Evolutionary conservation across 331 rosid species (phyloP), one percentile per base, ranked within the genome.

Genomic region (Arachis monticola): DNA sequence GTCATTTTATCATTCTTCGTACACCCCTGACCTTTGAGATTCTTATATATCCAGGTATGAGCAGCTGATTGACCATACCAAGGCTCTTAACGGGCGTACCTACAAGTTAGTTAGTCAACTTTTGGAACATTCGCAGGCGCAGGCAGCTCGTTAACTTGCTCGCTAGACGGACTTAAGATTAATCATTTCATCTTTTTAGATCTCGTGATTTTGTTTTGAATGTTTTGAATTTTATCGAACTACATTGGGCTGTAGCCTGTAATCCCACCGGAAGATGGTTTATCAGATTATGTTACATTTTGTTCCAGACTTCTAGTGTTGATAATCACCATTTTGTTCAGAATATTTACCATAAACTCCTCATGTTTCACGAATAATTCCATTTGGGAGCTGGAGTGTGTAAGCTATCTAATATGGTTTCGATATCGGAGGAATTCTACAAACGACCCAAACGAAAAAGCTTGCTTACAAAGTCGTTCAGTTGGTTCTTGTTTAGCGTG

Each of bases 51-150:
- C 11, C 90, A 89, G 95, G 88, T 83, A 89, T 63, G 97, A 91
- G 84, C 97, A 89, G 59, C 83, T 94, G 85, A 92, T 92, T 27
- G 97, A 94, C 80, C 97, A 94, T 77, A 82, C 97, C 5, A 92
- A 94, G 87, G 88, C 90, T 68, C 84, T 94, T 72, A 85, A 89
- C 2, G 97, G 91, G 30, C 99, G 97, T 6, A 94, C 99, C 64
- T 86, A 85, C 88, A 94, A 94, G 85, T 81, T 87, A 67, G 96
- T 92, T 48, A 78, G 83, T 52, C 84, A 80, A 70, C 77, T 80
- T 70, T 22, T 75, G 65, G 84, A 80, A 41, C 80, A 80, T 41
- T 58, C 69, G n/a, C 84, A 80, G 69, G 69, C 69, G 5, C 84
- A 80, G 53, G 7, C 73, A 6, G 74, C 74, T 8, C 77, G 81